Conservation (phyloP, 495 filamentous ascomycete genomes). For the Xylaria castorea region DNA sequence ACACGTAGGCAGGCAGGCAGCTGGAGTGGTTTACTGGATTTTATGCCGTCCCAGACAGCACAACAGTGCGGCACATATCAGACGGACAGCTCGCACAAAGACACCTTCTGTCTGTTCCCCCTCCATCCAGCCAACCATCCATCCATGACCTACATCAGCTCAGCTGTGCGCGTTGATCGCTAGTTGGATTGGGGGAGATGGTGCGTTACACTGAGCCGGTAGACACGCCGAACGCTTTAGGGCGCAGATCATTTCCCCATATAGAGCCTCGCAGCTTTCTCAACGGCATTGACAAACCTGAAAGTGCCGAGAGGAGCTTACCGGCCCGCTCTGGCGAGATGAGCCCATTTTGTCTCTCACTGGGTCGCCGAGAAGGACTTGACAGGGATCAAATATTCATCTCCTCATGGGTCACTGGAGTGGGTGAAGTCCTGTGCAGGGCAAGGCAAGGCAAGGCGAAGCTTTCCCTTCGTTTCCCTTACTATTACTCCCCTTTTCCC, state of each 20-base stretch:
- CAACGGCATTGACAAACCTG: slow-evolving; percentile 28
- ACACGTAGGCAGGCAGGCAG: slow-evolving; percentile 22
- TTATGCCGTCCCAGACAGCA: slow-evolving; percentile 25
- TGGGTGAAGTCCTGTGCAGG: slow-evolving; percentile 8
- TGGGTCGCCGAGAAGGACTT: slow-evolving; percentile 20
- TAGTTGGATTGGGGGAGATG: slow-evolving; percentile 17
- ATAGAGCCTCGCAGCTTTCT: slow-evolving; percentile 18
- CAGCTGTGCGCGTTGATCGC: slow-evolving; percentile 28
- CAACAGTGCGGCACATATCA: slow-evolving; percentile 24
- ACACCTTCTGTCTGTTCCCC: slow-evolving; percentile 15
- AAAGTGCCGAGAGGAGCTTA: slow-evolving; percentile 29
- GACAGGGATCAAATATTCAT: slow-evolving; percentile 20
- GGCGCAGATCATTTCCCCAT: slow-evolving; percentile 24
- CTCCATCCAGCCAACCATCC: not conserved
- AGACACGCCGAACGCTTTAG: slow-evolving; percentile 30
- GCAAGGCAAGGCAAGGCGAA: slow-evolving; percentile 17
- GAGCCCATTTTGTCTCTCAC: slow-evolving; percentile 25
- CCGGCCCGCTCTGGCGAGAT: slow-evolving; percentile 30
- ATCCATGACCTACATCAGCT: slow-evolving; percentile 23
- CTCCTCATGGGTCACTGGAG: slow-evolving; percentile 13
- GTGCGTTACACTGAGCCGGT: slow-evolving; percentile 30
- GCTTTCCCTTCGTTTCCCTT: not conserved
- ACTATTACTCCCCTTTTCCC: not conserved
- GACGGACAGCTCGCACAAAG: slow-evolving; percentile 22
- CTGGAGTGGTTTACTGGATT: slow-evolving; percentile 23